Evolutionary conservation across 768 basidiomycete species (phyloP), one percentile per base, ranked within the genome.

Genomic region (Podaxis carcinomalis): DNA sequence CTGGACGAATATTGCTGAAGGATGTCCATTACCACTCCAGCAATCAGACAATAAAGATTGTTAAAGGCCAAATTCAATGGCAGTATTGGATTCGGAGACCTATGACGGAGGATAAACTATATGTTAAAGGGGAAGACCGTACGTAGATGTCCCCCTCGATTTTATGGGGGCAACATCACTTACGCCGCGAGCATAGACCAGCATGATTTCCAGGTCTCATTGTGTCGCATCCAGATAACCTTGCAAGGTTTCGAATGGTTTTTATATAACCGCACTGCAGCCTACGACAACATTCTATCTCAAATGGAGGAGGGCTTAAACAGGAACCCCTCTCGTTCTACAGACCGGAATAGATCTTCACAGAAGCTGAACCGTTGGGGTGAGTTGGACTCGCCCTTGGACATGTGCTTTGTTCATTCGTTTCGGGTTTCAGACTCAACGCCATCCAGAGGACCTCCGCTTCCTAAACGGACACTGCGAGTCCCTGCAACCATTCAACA

Each of bases 201-300:
- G 23, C 14, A 19, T 9, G 35, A 49, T 50, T 61, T 42, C 16
- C 44, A 32, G 21, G 28, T 54, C 23, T 54, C 49, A 4, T 84
- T 89, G 13, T 96, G 93, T 67, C 88, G 96, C 40, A 84, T 98
- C 32, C 87, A 91, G 57, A 69, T 95, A 28, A 86, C 86, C 5
- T 67, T 92, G 2, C 85, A 95, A 66, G 96, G 96, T 16, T 79
- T 95, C 47, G 95, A 98, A 71, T 95, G 92, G 88, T 93, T 93
- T 71, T 67, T 98, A 44, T 97, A 92, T 74, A 98, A 98, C 74
- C 80, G 87, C 51, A 95, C 93, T 2, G 84, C 92, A 3, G 87
- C 93, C 3, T 98, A 89, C 73, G 94, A 98, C 68, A 81, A 85
- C 56, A 94, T 98, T 56, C 75, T 96, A 19, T 81, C 89, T 10